These are phyloP conservation scores for Poronia punctata DNA, from an alignment of 495 filamentous ascomycete genomes.

Conservation along the genomic window DNA sequence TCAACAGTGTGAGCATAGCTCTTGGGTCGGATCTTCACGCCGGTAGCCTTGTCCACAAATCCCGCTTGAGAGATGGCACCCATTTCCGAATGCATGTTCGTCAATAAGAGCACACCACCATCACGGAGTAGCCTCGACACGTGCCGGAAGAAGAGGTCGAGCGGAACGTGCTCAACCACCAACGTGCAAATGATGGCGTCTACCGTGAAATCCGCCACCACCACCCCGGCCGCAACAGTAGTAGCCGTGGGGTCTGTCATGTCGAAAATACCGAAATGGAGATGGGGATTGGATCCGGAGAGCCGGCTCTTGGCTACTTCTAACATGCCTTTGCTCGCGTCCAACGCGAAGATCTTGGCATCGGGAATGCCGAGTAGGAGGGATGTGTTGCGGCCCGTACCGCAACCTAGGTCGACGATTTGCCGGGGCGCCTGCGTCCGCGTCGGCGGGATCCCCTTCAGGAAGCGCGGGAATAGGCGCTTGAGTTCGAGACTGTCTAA, in stretches of 20 bases:
- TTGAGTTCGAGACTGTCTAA: constrained; percentile 56
- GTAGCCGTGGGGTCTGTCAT: constrained; percentile 31
- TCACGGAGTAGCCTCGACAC: constrained; percentile 39
- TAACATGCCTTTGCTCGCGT: constrained; percentile 44
- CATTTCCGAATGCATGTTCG: constrained; percentile 72
- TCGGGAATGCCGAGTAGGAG: constrained; percentile 40
- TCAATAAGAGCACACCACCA: constrained; percentile 53
- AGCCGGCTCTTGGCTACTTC: constrained; percentile 43
- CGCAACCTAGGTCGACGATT: constrained; percentile 58
- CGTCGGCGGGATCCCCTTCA: constrained; percentile 26
- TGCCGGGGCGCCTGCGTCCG: constrained; percentile 26
- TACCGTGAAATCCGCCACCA: constrained; percentile 13
- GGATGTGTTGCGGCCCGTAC: constrained; percentile 62
- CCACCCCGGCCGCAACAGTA: constrained; percentile 7
- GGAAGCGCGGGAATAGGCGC: constrained; percentile 47
- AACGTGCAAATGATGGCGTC: constrained; percentile 56
- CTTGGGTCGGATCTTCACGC: constrained; percentile 54
- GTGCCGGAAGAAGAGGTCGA: constrained; percentile 48
- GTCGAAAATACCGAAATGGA: constrained; percentile 31
- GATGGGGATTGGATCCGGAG: constrained; percentile 4
- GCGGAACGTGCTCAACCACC: constrained; percentile 61
- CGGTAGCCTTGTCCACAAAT: constrained; percentile 51
- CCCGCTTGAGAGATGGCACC: constrained; percentile 57
- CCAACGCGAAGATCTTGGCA: constrained; percentile 25
- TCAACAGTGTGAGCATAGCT: constrained; percentile 53